Conservation (phyloP, 305 asterid species). For the Striga hermonthica region DNA sequence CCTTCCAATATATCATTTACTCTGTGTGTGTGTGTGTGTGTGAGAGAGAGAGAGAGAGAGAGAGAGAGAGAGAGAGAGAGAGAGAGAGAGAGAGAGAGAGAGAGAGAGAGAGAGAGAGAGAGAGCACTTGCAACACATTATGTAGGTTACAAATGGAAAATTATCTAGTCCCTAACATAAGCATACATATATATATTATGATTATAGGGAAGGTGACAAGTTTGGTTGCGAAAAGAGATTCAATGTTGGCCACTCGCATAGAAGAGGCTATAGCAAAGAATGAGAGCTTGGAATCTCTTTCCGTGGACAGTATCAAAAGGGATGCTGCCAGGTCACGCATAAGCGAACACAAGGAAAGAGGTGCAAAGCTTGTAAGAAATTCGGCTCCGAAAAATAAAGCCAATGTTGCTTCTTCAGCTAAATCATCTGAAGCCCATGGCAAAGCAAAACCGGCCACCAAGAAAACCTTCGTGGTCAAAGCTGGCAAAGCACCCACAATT, state of each 20-base stretch:
- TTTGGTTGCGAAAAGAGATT: constrained; percentile 67
- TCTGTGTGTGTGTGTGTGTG: too few species aligned
- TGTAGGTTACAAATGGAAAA: background rate
- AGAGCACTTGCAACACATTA: too few species aligned
- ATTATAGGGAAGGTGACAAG: constrained; percentile 88
- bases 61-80: too few species aligned
- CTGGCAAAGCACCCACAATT: constrained; percentile 31
- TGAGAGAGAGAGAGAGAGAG: too few species aligned
- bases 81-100: too few species aligned
- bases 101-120: too few species aligned
- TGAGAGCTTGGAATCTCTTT: constrained; percentile 86
- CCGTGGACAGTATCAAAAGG: constrained; percentile 68
- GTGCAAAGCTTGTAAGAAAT: constrained; percentile 45
- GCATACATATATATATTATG: background rate
- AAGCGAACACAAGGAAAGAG: constrained; percentile 65
- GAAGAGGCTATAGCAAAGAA: constrained; percentile 89
- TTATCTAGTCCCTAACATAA: background rate
- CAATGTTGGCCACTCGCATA: constrained; percentile 59
- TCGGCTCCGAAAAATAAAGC: constrained; percentile 47
- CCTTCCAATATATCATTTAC: too few species aligned
- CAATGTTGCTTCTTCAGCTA: constrained; percentile 36
- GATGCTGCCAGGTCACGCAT: constrained; percentile 71
- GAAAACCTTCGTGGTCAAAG: constrained; percentile 38
- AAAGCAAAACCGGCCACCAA: constrained; percentile 41
- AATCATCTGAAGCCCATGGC: constrained; percentile 41